Conservation (phyloP, 192 early-diverging fungal species). For the Lunasporangiospora selenospora region DNA sequence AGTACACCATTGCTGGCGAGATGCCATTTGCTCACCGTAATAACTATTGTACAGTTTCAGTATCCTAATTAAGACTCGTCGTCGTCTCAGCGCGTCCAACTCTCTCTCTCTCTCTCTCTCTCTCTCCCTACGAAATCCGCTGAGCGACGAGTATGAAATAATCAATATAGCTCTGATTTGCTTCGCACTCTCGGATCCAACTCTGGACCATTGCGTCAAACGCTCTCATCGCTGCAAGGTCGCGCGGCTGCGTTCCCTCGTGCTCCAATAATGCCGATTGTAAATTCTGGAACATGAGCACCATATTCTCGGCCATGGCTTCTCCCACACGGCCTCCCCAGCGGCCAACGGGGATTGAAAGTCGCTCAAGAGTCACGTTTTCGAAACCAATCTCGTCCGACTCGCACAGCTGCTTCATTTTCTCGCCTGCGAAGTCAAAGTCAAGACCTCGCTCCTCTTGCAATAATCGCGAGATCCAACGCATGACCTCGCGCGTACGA, state of each 20-base stretch:
- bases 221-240: slow-evolving; percentile 10
- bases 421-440: slow-evolving; percentile 46
- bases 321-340: slow-evolving; percentile 46
- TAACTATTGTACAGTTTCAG: no score
- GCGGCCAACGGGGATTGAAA: slow-evolving; percentile 45
- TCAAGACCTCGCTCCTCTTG: slow-evolving; percentile 45
- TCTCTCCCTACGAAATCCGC: neutral
- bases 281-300: slow-evolving; percentile 42
- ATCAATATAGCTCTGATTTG: slow-evolving; percentile 40
- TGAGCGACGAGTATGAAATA: slow-evolving; percentile 38
- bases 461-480: slow-evolving; percentile 35
- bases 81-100: no score
- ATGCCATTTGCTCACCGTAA: no score
- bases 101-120: no score
- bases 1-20: no score
- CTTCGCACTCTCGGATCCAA: slow-evolving; percentile 46
- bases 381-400: slow-evolving; percentile 36
- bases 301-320: slow-evolving; percentile 49
- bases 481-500: slow-evolving; percentile 41
- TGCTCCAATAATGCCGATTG: slow-evolving; percentile 24
- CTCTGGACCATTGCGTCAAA: slow-evolving; percentile 42
- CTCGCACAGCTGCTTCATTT: slow-evolving; percentile 39
- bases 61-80: no score
- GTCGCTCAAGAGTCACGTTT: slow-evolving; percentile 29
- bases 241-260: neutral